phyloP scores from a whole-genome alignment of 495 filamentous ascomycete species.

The Penicillium riverlandense region DNA sequence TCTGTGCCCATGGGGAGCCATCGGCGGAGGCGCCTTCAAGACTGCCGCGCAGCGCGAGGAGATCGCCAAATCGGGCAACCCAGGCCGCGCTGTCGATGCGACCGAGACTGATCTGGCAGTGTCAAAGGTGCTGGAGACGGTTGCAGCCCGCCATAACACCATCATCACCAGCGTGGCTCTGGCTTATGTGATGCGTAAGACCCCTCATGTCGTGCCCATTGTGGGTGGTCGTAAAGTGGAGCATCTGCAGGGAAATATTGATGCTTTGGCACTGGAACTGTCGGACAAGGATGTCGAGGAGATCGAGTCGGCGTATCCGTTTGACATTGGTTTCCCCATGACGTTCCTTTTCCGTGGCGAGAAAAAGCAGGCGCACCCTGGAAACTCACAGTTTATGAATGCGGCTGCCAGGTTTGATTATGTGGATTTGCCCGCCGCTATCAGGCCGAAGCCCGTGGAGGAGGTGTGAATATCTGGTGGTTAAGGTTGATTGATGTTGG shows the following conservation, averaged over 20 bases:
- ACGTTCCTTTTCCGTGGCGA: conserved; percentile 34
- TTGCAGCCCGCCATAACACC: conserved; percentile 50
- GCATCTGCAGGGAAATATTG: conserved; percentile 63
- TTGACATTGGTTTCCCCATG: conserved; percentile 57
- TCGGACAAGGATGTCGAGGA: conserved; percentile 54
- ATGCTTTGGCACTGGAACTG: conserved; percentile 51
- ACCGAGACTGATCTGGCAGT: conserved; percentile 24
- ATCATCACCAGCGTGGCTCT: conserved; percentile 47
- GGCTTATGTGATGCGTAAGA: conserved; percentile 68
- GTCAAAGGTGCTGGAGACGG: conserved; percentile 48
- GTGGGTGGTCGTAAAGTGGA: conserved; percentile 59
- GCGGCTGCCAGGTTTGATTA: conserved; percentile 14
- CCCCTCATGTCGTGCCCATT: conserved; percentile 72
- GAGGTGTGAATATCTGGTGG: neutral
- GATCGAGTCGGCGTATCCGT: conserved; percentile 55
- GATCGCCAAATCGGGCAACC: conserved; percentile 10
- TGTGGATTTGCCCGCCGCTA: conserved; percentile 12
- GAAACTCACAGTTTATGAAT: conserved; percentile 9
- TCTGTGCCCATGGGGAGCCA: conserved; percentile 54
- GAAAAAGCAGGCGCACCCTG: conserved; percentile 13
- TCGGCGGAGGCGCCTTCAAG: conserved; percentile 48
- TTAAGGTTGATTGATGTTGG: neutral
- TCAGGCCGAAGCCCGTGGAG: conserved; percentile 12
- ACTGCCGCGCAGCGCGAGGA: conserved; percentile 14
- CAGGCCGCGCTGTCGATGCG: conserved; percentile 9